Base-by-base conservation (phyloP, 306 rosid species). In the Dalbergia oliveri region DNA sequence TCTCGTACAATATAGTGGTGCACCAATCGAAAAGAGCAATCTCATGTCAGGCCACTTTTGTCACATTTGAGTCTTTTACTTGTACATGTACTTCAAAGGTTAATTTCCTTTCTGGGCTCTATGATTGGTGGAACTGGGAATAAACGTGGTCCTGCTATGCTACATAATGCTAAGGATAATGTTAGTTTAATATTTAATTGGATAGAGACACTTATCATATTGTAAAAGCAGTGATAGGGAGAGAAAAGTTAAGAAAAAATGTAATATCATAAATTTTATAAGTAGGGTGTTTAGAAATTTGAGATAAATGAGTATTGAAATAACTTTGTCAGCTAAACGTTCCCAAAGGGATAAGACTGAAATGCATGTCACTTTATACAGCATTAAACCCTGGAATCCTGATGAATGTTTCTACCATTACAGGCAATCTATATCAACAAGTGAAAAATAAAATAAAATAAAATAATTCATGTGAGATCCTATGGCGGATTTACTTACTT, bases 401-500 rank as follows among this genome's bases (percentile, higher is more conserved):
- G 50, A 78, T 57, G 33, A 66, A 35, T 23, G 39, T 66, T 65
- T 66, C 58, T 41, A 31, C n/a, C n/a, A 9, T 78, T 56, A 43
- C 44, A 23, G 49, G 15, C 14, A 66, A 39, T 69, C 14, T 53
- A 53, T 21, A 66, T 39, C 4, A 41, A 34, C 14, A 66, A 50
- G 58, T 12, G 41, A 57, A 76, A 57, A 76, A 16, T 5, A 63
- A 21, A 21, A n/a, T n/a, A n/a, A n/a, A n/a, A 21, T 21, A 21
- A 49, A 31, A 6, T 31, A 47, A 10, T 23, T 37, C 26, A 68
- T 16, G 16, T 66, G 26, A 66, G 9, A 67, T 77, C 13, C 39
- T 77, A 4, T 13, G 37, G 60, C 57, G 75, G 54, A 79, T 59
- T 49, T 49, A 49, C 54, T 69, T 73, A 50, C 78, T 79, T 79